phyloP scores from a whole-genome alignment of 2,329 filamentous ascomycete species.

The Cladosporium sp. region DNA sequence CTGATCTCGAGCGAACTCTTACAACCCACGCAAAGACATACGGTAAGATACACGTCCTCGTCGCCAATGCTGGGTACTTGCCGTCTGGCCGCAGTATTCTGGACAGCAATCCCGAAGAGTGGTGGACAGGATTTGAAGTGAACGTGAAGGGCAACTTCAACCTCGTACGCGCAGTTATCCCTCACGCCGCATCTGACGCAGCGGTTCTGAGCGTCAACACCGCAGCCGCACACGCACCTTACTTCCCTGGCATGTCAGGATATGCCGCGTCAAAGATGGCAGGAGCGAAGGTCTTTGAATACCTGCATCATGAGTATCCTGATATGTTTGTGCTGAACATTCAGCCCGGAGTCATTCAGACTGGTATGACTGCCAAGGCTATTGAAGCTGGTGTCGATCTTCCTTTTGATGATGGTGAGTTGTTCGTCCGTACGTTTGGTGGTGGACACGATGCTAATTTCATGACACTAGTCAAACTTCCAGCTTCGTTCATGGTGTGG shows the following conservation, averaged over 20 bases:
- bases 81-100: not conserved
- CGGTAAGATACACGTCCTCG: constrained; percentile 14
- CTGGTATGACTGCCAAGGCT: constrained; percentile 30
- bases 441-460: not conserved
- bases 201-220: constrained; percentile 12
- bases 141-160: constrained; percentile 15
- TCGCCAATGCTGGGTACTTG: constrained; percentile 11
- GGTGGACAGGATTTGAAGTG: constrained; percentile 14
- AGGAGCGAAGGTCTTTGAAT: constrained; percentile 33
- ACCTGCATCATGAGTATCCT: constrained; percentile 35
- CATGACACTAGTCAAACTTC: constrained; percentile 22
- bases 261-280: constrained; percentile 39
- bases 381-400: not conserved
- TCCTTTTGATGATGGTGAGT: not conserved
- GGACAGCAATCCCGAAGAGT: not conserved
- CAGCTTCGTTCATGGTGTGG: constrained; percentile 31
- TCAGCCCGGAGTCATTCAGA: constrained; percentile 41
- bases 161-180: constrained; percentile 12
- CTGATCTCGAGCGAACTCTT: constrained; percentile 8
- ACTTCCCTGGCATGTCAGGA: constrained; percentile 18
- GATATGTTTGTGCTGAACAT: constrained; percentile 35
- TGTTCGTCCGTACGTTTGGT: not conserved
- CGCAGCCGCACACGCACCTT: constrained; percentile 16
- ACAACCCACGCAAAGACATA: not conserved
- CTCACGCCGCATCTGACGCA: constrained; percentile 10